Evolutionary conservation across 305 asterid species (phyloP).

Genomic region (Fraxinus ornus): DNA sequence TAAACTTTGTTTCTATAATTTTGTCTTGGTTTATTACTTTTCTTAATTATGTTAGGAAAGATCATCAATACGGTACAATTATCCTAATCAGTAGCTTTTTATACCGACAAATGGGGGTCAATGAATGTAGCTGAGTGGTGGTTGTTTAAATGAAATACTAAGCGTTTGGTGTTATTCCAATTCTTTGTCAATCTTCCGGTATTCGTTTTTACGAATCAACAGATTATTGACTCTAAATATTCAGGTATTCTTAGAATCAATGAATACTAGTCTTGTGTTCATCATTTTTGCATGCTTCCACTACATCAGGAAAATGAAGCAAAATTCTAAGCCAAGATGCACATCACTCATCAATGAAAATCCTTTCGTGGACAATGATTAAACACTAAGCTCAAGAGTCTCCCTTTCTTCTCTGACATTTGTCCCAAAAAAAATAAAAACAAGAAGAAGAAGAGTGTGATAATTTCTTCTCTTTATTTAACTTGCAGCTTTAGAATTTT

Average conservation of each 20-base stretch:
- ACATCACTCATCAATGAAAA: slow-evolving; percentile 6
- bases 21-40: not conserved
- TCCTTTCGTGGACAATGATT: not conserved
- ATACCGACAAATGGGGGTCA: not conserved
- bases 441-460: not conserved
- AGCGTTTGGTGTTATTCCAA: not conserved
- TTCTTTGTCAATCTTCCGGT: not conserved
- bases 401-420: not conserved
- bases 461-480: not conserved
- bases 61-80: not conserved
- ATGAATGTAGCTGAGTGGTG: not conserved
- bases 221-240: not conserved
- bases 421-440: not conserved
- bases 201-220: not conserved
- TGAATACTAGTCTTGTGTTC: not conserved
- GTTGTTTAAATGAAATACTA: not conserved
- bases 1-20: not conserved
- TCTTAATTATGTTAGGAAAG: not conserved
- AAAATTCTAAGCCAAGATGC: not conserved
- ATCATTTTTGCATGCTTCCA: not conserved
- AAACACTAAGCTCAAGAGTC: slow-evolving; percentile 13
- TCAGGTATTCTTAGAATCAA: not conserved
- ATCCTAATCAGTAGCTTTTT: not conserved
- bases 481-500: slow-evolving; percentile 7
- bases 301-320: slow-evolving; percentile 11